A percentile compares a stretch with the other conserved stretches of the same genome.
Conservation (phyloP, 352 stramenopile genomes). For the Phytopythium vexans region DNA sequence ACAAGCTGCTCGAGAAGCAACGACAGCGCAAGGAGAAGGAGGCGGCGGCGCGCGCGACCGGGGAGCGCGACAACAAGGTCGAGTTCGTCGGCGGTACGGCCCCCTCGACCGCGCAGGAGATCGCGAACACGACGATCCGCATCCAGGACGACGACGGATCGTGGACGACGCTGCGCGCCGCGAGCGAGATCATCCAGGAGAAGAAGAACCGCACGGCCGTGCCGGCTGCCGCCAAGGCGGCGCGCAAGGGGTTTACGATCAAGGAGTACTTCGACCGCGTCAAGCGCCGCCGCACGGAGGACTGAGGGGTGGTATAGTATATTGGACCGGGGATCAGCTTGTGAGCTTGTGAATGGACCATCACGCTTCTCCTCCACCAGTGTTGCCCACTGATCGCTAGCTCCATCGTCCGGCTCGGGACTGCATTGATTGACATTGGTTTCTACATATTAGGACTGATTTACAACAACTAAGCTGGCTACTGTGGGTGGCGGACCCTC, state of each 20-base stretch:
- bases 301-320: too few relatives aligned
- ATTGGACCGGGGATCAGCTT: too few relatives aligned
- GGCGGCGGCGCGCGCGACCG: slow-evolving; percentile 34
- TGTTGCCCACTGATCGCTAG: too few relatives aligned
- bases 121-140: slow-evolving; percentile 72
- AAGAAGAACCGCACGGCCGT: slow-evolving; percentile 67
- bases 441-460: too few relatives aligned
- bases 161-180: slow-evolving; percentile 78
- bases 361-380: too few relatives aligned
- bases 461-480: too few relatives aligned
- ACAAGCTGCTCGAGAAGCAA: slow-evolving; percentile 69
- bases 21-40: slow-evolving; percentile 49
- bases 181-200: slow-evolving; percentile 77
- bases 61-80: slow-evolving; percentile 40
- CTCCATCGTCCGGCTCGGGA: too few relatives aligned
- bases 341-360: too few relatives aligned
- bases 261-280: slow-evolving; percentile 88
- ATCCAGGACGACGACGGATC: slow-evolving; percentile 83
- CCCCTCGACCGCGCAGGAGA: slow-evolving; percentile 61
- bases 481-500: too few relatives aligned
- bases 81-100: slow-evolving; percentile 59
- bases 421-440: too few relatives aligned
- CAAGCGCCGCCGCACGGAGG: slow-evolving; percentile 36
- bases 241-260: slow-evolving; percentile 74
- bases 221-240: slow-evolving; percentile 62